These are phyloP conservation scores for Kockiozyma suomiensis DNA, from an alignment of 805 yeast genomes.

Conservation along the genomic window DNA sequence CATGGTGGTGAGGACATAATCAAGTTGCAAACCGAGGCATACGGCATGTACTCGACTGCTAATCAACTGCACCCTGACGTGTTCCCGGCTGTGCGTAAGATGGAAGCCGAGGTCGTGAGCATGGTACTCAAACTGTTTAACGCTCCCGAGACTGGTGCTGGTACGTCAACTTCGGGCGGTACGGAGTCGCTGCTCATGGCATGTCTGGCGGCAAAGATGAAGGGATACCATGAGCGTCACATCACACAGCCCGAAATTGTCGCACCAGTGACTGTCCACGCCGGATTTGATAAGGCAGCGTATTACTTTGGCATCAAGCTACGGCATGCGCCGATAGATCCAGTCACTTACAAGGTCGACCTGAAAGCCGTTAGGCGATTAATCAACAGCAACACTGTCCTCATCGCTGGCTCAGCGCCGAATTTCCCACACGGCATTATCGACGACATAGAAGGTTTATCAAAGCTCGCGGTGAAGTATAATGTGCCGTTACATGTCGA, in stretches of 20 bases:
- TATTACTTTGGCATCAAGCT: slow-evolving; percentile 85
- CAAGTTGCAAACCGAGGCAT: slow-evolving; percentile 74
- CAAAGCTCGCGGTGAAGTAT: slow-evolving; percentile 63
- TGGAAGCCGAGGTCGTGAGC: slow-evolving; percentile 93
- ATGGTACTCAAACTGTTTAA: slow-evolving; percentile 76
- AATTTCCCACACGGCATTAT: slow-evolving; percentile 96
- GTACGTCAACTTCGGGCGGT: slow-evolving; percentile 91
- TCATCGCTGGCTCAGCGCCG: slow-evolving; percentile 92
- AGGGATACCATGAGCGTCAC: slow-evolving; percentile 56
- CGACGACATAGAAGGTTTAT: slow-evolving; percentile 79
- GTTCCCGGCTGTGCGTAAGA: slow-evolving; percentile 92
- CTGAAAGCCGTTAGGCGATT: slow-evolving; percentile 60
- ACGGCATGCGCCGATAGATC: slow-evolving; percentile 76
- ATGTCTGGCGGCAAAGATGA: slow-evolving; percentile 84
- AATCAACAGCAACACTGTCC: slow-evolving; percentile 76
- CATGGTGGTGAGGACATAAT: slow-evolving; percentile 88
- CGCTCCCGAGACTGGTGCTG: slow-evolving; percentile 75
- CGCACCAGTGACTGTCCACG: slow-evolving; percentile 89
- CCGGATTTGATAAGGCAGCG: slow-evolving; percentile 93
- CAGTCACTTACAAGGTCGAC: slow-evolving; percentile 68
- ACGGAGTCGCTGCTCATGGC: slow-evolving; percentile 89
- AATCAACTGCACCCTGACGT: slow-evolving; percentile 97
- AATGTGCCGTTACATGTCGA: slow-evolving; percentile 92
- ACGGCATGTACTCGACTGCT: slow-evolving; percentile 75
- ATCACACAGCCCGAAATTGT: slow-evolving; percentile 79